A percentile compares a stretch with the other conserved stretches of the same genome.
Conservation (phyloP, 176 grass and related monocot species). For the Aegilops sharonensis region DNA sequence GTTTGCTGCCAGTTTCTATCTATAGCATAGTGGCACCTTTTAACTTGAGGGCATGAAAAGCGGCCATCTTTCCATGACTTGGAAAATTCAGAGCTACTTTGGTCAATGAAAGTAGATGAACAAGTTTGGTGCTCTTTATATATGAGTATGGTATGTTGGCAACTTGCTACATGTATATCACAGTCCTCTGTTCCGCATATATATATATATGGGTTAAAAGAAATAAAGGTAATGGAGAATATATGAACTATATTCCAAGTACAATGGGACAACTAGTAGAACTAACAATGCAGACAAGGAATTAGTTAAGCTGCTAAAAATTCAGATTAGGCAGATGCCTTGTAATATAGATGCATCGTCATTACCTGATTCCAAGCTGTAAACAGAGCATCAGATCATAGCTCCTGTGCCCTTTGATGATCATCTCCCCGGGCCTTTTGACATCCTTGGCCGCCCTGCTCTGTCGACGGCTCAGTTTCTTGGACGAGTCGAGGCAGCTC, state of each 20-base stretch:
- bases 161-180: neutral
- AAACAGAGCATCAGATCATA: slow-evolving; percentile 96
- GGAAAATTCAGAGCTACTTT: no score
- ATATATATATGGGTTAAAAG: neutral
- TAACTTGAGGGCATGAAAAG: no score
- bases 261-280: neutral
- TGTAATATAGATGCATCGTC: neutral
- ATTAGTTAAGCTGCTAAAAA: neutral
- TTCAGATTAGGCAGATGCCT: neutral
- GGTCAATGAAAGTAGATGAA: neutral
- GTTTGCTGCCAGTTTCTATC: no score
- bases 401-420: slow-evolving; percentile 92
- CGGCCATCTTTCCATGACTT: no score
- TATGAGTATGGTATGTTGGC: neutral
- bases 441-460: slow-evolving; percentile 66
- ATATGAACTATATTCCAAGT: neutral
- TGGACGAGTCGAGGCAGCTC: slow-evolving; percentile 55
- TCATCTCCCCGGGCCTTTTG: slow-evolving; percentile 80
- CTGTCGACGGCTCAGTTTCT: slow-evolving; percentile 47
- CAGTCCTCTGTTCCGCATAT: neutral
- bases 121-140: neutral
- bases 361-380: slow-evolving; percentile 95
- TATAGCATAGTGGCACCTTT: no score
- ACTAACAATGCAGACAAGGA: neutral
- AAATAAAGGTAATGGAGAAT: neutral